phyloP scores from a whole-genome alignment of 73 alveolate species.

The Durusdinium trenchii region DNA sequence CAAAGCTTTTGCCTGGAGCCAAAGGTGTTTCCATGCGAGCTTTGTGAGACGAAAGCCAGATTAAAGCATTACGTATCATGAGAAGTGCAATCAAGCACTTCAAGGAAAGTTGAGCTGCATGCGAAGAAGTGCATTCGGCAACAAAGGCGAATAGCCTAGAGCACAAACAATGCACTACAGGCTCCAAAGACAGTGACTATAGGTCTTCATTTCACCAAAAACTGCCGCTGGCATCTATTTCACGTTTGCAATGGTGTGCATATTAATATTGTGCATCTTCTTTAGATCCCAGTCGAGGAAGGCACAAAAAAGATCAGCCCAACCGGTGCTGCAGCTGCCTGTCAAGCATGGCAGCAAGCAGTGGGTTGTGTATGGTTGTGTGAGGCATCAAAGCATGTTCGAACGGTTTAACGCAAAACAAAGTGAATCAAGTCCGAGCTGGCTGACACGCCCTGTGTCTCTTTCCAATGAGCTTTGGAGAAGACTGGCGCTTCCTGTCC shows the following conservation, averaged over 20 bases:
- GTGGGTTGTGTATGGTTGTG: not conserved
- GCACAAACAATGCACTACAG: too few species aligned
- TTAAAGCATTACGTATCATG: not conserved
- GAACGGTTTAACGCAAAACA: not conserved
- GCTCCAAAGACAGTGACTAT: too few species aligned
- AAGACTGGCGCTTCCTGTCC: slow-evolving; percentile 76
- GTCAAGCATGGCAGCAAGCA: not conserved
- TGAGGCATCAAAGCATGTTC: too few species aligned
- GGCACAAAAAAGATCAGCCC: slow-evolving; percentile 72
- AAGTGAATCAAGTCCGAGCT: not conserved
- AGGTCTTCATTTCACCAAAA: too few species aligned
- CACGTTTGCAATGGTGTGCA: too few species aligned
- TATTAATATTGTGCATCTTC: too few species aligned
- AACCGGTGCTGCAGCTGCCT: slow-evolving; percentile 92
- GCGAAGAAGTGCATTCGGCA: slow-evolving; percentile 55
- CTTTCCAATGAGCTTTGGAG: slow-evolving; percentile 77
- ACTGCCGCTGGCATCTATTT: too few species aligned
- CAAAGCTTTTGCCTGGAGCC: slow-evolving; percentile 32
- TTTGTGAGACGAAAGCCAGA: not conserved
- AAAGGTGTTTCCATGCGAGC: not conserved
- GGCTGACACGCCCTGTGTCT: slow-evolving; percentile 76
- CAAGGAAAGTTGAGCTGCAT: not conserved
- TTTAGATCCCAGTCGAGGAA: not conserved
- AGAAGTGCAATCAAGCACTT: not conserved
- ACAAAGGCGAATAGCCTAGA: slow-evolving; percentile 80